Evolutionary conservation across 495 filamentous ascomycete species (phyloP).

Genomic region (Hamigera avellanea): DNA sequence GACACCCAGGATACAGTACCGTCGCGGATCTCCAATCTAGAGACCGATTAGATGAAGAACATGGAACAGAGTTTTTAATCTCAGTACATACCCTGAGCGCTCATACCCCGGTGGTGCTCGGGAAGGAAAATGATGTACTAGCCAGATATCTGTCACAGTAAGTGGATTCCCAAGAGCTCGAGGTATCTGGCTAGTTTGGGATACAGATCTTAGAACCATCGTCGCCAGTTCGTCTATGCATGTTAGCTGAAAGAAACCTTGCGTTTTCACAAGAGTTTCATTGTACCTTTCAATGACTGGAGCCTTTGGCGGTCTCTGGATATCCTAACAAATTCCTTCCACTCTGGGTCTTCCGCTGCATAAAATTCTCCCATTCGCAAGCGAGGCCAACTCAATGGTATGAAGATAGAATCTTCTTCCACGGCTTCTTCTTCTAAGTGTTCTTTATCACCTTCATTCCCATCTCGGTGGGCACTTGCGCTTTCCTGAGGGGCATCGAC

Average conservation of each 20-base stretch:
- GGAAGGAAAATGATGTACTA: constrained; percentile 48
- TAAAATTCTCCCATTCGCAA: constrained; percentile 42
- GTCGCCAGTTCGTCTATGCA: constrained; percentile 38
- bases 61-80: no score
- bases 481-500: constrained; percentile 5
- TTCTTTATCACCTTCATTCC: constrained; percentile 6
- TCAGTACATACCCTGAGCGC: constrained; percentile 40
- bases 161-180: constrained; percentile 36
- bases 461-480: constrained; percentile 6
- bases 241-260: constrained; percentile 6
- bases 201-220: constrained; percentile 26
- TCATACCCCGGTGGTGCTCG: constrained; percentile 48
- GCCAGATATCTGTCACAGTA: constrained; percentile 39
- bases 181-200: constrained; percentile 18
- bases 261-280: background rate
- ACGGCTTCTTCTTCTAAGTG: constrained; percentile 19
- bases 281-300: constrained; percentile 39
- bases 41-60: constrained; percentile 6
- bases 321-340: constrained; percentile 51
- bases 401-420: constrained; percentile 39
- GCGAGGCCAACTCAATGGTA: constrained; percentile 48
- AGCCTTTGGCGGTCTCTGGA: constrained; percentile 38
- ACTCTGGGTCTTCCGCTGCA: constrained; percentile 55
- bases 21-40: constrained; percentile 42
- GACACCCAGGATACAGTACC: constrained; percentile 39